A percentile compares a stretch with the other conserved stretches of the same genome.
Evolutionary conservation across 495 filamentous ascomycete genomes (phyloP).

Genomic region (Aspergillus heteromorphus): DNA sequence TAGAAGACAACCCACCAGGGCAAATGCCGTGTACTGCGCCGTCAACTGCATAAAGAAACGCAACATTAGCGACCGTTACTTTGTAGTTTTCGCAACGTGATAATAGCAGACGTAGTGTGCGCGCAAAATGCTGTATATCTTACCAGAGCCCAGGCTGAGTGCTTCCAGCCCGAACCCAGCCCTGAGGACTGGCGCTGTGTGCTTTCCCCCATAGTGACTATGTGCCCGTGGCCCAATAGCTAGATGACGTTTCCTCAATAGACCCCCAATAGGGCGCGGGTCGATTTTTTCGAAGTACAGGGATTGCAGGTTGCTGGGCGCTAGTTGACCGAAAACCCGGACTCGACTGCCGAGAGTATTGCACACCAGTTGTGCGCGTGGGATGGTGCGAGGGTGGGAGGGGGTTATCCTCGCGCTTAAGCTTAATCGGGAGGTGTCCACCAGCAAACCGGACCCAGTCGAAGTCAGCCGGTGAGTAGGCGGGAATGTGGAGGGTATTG

Average conservation of each 20-base stretch:
- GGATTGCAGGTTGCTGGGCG: background rate
- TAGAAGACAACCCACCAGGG: constrained; percentile 30
- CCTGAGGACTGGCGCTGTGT: constrained; percentile 32
- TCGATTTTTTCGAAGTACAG: background rate
- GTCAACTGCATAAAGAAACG: constrained; percentile 26
- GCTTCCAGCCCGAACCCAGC: constrained; percentile 69
- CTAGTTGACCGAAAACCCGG: background rate
- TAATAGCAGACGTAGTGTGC: background rate
- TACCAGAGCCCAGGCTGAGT: constrained; percentile 74
- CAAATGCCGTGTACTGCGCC: constrained; percentile 35
- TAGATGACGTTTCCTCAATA: too few relatives aligned
- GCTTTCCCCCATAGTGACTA: constrained; percentile 33
- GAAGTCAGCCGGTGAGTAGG: background rate
- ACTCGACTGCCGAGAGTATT: constrained; percentile 12
- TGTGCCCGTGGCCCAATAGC: background rate
- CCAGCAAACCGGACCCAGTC: constrained; percentile 4
- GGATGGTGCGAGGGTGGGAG: constrained; percentile 1
- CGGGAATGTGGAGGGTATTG: background rate
- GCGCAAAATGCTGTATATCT: constrained; percentile 13
- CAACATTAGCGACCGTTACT: constrained; percentile 16
- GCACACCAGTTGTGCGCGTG: constrained; percentile 13
- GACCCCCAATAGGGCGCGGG: background rate
- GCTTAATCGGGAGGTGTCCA: background rate
- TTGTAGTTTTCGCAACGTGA: too few relatives aligned
- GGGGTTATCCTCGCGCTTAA: background rate